A percentile compares a stretch with the other conserved stretches of the same genome.
Evolutionary conservation across 2,329 filamentous ascomycete genomes (phyloP).

Genomic region (Beauveria bassiana): DNA sequence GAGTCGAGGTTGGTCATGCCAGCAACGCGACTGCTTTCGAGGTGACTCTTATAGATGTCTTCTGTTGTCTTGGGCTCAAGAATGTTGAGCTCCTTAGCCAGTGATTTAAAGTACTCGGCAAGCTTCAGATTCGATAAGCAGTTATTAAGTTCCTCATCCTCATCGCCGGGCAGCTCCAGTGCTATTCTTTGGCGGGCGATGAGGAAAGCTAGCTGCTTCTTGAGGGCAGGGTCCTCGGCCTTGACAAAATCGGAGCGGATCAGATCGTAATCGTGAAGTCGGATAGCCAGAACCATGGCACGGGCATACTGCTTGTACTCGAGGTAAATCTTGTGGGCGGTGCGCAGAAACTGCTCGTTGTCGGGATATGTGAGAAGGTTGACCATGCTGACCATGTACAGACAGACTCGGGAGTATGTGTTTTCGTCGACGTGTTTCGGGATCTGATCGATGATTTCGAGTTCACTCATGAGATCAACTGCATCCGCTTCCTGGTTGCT

Average conservation of each 20-base stretch:
- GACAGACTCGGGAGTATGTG: slow-evolving; percentile 84
- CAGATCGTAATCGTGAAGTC: slow-evolving; percentile 77
- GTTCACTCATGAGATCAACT: slow-evolving; percentile 91
- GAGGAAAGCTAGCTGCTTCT: slow-evolving; percentile 91
- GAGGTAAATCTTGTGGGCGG: slow-evolving; percentile 89
- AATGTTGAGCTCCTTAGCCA: slow-evolving; percentile 95
- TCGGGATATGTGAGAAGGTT: slow-evolving; percentile 95
- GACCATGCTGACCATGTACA: slow-evolving; percentile 99
- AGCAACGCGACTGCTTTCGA: slow-evolving; percentile 88
- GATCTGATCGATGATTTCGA: slow-evolving; percentile 93
- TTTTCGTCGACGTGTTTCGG: slow-evolving; percentile 86
- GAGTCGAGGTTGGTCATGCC: slow-evolving; percentile 94
- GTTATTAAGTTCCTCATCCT: slow-evolving; percentile 69
- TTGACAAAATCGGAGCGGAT: slow-evolving; percentile 77
- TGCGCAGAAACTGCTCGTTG: slow-evolving; percentile 89
- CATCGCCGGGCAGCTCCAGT: slow-evolving; percentile 61
- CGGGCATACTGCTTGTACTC: slow-evolving; percentile 88
- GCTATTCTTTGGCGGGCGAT: slow-evolving; percentile 87
- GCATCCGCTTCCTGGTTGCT: slow-evolving; percentile 98
- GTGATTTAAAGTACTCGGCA: slow-evolving; percentile 84
- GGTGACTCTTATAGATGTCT: slow-evolving; percentile 98
- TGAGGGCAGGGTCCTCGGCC: slow-evolving; percentile 71
- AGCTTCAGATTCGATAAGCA: slow-evolving; percentile 83
- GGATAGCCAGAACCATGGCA: slow-evolving; percentile 88
- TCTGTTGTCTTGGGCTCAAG: slow-evolving; percentile 94